Evolutionary conservation across 352 stramenopile genomes (phyloP), one percentile per base, ranked within the genome.

Genomic region (Globisporangium solare): DNA sequence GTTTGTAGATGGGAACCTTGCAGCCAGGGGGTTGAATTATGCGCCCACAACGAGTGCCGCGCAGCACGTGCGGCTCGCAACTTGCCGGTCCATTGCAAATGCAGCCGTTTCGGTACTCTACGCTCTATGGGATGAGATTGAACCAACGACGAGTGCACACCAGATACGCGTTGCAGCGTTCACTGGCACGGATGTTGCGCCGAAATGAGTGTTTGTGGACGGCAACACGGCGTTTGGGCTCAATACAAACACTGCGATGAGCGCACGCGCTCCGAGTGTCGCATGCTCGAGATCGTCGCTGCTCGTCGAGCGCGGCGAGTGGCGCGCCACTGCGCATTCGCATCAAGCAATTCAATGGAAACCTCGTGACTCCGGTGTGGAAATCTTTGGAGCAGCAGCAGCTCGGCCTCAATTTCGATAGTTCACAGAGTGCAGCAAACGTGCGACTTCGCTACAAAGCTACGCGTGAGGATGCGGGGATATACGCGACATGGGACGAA

Each of bases 401-500:
- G 27, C 63, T 51, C 11, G 71, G 67, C 0, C 52, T 90, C 6
- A 88, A 88, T 41, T 79, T 76, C 39, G 72, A 86, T 48, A 0
- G 39, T 3, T 64, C 20, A 1, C 65, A 85, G 48, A 52, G 61
- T 20, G 79, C 79, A 15, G 39, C 67, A 27, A 88, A 83, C 57
- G 51, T 87, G 0, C 65, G 70, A 0, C 59, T 89, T 0, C 59
- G 62, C 6, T 21, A 24, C 35, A 20, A 45, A 27, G 2, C 24
- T 11, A 47, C 65, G 1, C 63, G 74, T 18, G n/a, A 49, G 0
- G 12, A 8, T 6, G 17, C 41, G 2, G 50, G 50, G 12, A 58
- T 90, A 31, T 77, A 70, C 27, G 74, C 72, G 0, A 70, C 68
- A 0, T 92, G 81, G 79, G 67, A 84, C 35, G 81, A 92, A 66